Base-by-base conservation (phyloP, 2,329 filamentous ascomycete genomes). In the Coniochaeta ligniaria region DNA sequence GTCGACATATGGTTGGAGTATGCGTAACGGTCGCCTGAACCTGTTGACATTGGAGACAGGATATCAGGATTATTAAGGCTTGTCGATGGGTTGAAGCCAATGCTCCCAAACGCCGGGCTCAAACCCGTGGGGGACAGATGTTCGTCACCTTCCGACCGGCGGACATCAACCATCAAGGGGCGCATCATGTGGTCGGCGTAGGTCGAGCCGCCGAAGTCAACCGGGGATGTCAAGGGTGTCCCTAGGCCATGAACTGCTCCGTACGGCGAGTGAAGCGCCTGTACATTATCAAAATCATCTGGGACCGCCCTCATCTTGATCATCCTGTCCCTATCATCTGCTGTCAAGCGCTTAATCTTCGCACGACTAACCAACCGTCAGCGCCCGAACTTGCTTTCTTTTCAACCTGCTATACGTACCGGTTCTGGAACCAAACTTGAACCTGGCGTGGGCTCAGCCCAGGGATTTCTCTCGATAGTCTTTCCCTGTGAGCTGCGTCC, bases 391-490 rank as follows among this genome's bases (percentile, higher is more conserved):
- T 54, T 7, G 33, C 12, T 17, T 31, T 17, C 2, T 9, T 33
- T 8, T 9, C n/a, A n/a, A 24, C 20, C 28, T 28, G 35, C 54
- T 35, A 61, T 45, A 70, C 82, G 68, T 83, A 96, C 93, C 93
- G 86, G 75, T 98, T 98, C 75, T 98, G 93, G 75, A 98, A 98
- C 94, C 93, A 98, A 57, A 98, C 93, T 74, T 98, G 93, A 26
- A 98, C 94, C 72, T 98, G 93, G 63, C 93, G 86, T 41, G 93
- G 91, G 68, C 91, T 96, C 57, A 98, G 77, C 0, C 93, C 94
- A 35, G 94, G 93, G 54, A 98, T 97, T 72, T 97, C 92, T 64
- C 89, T 82, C 4, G 93, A 94, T 41, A 98, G 80, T 55, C 92
- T 83, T 72, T 96, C 93, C 64, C 93, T 83, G 73, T 96, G 92